Evolutionary conservation across 306 rosid genomes (phyloP).

Genomic region (Astragalus membranaceus): DNA sequence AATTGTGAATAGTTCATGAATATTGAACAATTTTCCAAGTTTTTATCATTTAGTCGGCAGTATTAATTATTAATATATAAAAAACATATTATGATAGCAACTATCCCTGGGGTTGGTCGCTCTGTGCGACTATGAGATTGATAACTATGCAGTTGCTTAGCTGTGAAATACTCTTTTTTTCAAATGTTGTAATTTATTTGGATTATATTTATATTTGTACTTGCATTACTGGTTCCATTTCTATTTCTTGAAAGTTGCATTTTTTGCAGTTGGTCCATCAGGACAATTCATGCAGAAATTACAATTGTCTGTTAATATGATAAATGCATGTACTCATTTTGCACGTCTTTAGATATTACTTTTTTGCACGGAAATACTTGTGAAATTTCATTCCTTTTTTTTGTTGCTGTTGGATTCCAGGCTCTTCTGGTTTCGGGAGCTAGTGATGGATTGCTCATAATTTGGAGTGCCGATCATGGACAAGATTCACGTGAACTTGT

Average conservation of each 20-base stretch:
- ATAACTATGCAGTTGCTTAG: too few species aligned
- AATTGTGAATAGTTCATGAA: too few species aligned
- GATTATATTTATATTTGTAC: too few species aligned
- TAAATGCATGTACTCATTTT: neutral
- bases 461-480: conserved; percentile 96
- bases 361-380: conserved; percentile 8
- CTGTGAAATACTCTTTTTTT: too few species aligned
- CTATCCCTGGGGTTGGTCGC: too few species aligned
- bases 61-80: too few species aligned
- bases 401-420: conserved; percentile 41
- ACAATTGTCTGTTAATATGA: conserved; percentile 2
- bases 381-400: neutral
- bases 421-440: conserved; percentile 95
- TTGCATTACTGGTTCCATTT: neutral
- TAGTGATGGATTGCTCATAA: conserved; percentile 88
- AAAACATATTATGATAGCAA: too few species aligned
- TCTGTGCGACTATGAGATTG: too few species aligned
- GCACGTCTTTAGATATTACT: neutral
- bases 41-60: too few species aligned
- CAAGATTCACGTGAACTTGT: conserved; percentile 98
- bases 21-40: too few species aligned
- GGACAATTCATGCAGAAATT: conserved; percentile 6
- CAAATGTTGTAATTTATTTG: too few species aligned
- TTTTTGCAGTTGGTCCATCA: conserved; percentile 2
- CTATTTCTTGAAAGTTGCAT: neutral